Base-by-base conservation (phyloP, 345 rosid genomes). In the Dimocarpus longan region DNA sequence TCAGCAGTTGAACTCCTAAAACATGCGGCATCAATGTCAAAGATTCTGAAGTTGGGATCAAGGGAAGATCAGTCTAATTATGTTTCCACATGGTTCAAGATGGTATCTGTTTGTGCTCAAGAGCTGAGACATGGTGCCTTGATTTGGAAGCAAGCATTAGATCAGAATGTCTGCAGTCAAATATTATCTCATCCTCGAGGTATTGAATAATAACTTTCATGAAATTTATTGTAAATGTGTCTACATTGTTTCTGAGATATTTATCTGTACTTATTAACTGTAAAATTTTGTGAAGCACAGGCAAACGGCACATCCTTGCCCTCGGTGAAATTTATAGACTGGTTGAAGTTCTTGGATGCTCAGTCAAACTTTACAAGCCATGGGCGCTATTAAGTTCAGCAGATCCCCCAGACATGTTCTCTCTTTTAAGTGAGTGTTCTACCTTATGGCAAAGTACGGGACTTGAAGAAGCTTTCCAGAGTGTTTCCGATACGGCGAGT, bases 241-340 rank as follows among this genome's bases (percentile, higher is more conserved):
- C 16, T 74, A n/a, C 62, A 11, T 37, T 22, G 60, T 28, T 57
- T 18, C 62, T 16, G 13, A 37, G 19, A 54, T 59, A 59, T 6
- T 10, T 76, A 26, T 46, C 42, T 22, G 39, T 56, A 8, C 3
- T 37, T 67, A 0, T 39, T 39, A 12, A 39, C 28, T 43, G 54
- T 57, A 39, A n/a, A 80, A 72, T 40, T 79, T 73, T 52, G 15
- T 37, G 15, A 56, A 71, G 2, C 83, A 8, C 93, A 96, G 99
- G 97, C 66, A 91, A 85, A 87, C 83, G 80, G 56, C 85, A 85
- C 76, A 66, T 87, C 75, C 81, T 90, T 74, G 88, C 98, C 22
- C 91, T 96, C 11, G 95, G 97, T 68, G 98, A 96, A 82, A 87
- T 96, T 75, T 93, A 86, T 87, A 88, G 98, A 87, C 89, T 85